A percentile compares a stretch with the other conserved stretches of the same genome.
Evolutionary conservation across 495 filamentous ascomycete species (phyloP).

Genomic region (Aspergillus carlsbadensis): DNA sequence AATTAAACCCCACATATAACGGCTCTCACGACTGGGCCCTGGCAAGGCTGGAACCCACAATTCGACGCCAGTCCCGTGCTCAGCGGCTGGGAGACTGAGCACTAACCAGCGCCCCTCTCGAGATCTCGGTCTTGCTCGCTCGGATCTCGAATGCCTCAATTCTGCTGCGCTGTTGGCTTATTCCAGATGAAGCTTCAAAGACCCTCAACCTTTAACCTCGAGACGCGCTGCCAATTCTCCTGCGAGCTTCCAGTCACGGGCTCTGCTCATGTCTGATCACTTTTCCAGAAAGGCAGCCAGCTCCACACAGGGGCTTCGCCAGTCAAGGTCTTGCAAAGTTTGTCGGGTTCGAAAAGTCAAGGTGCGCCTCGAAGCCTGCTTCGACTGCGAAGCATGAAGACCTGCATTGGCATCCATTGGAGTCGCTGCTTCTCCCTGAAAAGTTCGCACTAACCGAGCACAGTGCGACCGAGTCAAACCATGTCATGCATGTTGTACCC

Average conservation of each 20-base stretch:
- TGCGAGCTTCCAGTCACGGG: slow-evolving; percentile 23
- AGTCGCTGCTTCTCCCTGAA: not conserved
- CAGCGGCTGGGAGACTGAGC: not conserved
- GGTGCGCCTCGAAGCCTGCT: slow-evolving; percentile 28
- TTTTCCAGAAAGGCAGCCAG: slow-evolving; percentile 20
- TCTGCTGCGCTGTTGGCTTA: slow-evolving; percentile 34
- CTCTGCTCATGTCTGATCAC: slow-evolving; percentile 24
- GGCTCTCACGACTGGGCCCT: not conserved
- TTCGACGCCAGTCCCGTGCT: not conserved
- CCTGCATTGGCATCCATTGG: not conserved
- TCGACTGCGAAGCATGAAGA: not conserved
- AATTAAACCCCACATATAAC: not conserved
- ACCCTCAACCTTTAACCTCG: slow-evolving; percentile 16
- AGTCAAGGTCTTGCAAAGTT: slow-evolving; percentile 46
- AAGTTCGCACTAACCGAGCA: slow-evolving; percentile 6
- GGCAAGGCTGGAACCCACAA: not conserved
- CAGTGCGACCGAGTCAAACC: slow-evolving; percentile 48
- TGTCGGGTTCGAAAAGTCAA: slow-evolving; percentile 48
- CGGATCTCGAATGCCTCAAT: slow-evolving; percentile 35
- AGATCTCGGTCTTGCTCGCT: slow-evolving; percentile 25
- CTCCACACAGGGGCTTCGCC: slow-evolving; percentile 23
- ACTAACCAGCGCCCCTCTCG: slow-evolving; percentile 4
- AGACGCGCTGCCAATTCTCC: slow-evolving; percentile 20
- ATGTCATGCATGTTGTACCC: slow-evolving; percentile 48
- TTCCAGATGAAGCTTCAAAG: slow-evolving; percentile 17